Conservation (phyloP, 495 filamentous ascomycete species). For the Xylaria nigripes region DNA sequence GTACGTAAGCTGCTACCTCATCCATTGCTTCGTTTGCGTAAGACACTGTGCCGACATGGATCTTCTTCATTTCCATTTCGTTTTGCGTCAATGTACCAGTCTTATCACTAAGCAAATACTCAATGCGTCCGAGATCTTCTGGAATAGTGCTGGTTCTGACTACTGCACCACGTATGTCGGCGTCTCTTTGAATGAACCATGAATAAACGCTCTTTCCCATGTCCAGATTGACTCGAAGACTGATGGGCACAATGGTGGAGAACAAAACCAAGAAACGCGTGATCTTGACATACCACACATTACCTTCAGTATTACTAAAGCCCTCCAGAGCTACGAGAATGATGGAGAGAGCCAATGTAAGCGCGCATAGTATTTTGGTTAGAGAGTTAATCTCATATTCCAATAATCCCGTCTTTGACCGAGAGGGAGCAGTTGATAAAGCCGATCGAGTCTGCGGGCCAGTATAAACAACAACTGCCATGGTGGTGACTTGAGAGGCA, state of each 20-base stretch:
- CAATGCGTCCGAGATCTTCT: constrained; percentile 89
- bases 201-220: constrained; percentile 96
- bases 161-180: constrained; percentile 81
- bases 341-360: constrained; percentile 80
- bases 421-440: constrained; percentile 80
- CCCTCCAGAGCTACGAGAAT: constrained; percentile 83
- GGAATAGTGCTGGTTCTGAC: constrained; percentile 96
- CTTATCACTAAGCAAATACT: constrained; percentile 95
- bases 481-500: constrained; percentile 78
- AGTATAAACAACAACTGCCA: constrained; percentile 88
- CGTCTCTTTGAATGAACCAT: constrained; percentile 86
- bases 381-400: constrained; percentile 96
- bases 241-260: constrained; percentile 97
- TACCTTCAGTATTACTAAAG: constrained; percentile 55
- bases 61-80: constrained; percentile 98
- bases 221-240: constrained; percentile 89
- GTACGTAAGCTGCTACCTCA: constrained; percentile 79
- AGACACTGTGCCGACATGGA: constrained; percentile 94
- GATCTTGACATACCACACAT: constrained; percentile 86
- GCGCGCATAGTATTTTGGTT: constrained; percentile 90
- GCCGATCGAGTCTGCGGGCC: constrained; percentile 91
- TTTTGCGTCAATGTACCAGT: constrained; percentile 97
- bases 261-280: constrained; percentile 97
- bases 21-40: constrained; percentile 99
- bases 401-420: constrained; percentile 85